Evolutionary conservation across 768 basidiomycete species (phyloP), one percentile per base, ranked within the genome.

Genomic region (Xerocomellus intermedius): DNA sequence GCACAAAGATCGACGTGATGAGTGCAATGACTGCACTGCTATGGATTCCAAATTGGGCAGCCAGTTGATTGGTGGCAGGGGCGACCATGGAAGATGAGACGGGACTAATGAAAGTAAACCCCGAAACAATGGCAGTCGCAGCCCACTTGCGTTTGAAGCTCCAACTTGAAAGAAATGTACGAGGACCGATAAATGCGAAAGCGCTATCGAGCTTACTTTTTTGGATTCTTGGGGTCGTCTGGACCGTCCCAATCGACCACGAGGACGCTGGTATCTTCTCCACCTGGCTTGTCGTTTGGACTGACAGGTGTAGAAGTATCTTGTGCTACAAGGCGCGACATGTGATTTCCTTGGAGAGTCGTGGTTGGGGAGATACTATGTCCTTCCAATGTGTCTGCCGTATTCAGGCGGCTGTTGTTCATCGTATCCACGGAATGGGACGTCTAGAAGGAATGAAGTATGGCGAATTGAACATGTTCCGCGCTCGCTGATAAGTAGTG

Each of bases 11-110:
- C 0, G 85, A 86, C 0, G 80, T 82, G 26, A 78, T 80, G 70
- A 91, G 78, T 2, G 81, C 81, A 19, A 81, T 70, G 4, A 82
- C 50, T 1, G 74, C 78, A 2, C 60, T 56, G 62, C 65, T 82
- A 9, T 77, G 82, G 26, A 89, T 77, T 1, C 80, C 75, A 56
- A 91, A 84, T 19, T 82, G 68, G 3, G 65, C 54, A 3, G 75
- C 83, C 0, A 91, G 61, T 49, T 82, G 76, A 4, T 59, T 55
- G 0, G 76, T 72, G 0, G 87, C 88, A 0, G 88, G 88, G 0
- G 89, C 84, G 2, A 89, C 73, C 83, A 89, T 89, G 5, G 87
- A 81, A 5, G 89, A 91, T 0, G 87, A 83, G 0, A 90, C 74
- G 0, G 87, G 85, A 8, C 75, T 77, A 35, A 88, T 85, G 64